phyloP scores from a whole-genome alignment of 148 eudicot genomes.

The Fagopyrum esculentum region DNA sequence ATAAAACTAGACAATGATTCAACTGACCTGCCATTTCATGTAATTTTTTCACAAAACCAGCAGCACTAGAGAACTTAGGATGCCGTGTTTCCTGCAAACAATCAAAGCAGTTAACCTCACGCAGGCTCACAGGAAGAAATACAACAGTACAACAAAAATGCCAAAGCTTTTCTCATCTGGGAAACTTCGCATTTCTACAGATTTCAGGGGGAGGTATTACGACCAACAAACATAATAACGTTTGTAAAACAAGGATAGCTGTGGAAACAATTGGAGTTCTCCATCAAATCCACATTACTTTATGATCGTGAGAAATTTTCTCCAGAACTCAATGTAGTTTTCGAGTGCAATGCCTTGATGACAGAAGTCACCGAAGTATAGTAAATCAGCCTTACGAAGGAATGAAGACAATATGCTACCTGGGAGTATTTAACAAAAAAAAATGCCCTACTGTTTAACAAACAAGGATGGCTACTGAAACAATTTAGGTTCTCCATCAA shows the following conservation, averaged over 20 bases:
- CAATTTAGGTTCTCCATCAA: background rate
- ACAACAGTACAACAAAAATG: background rate
- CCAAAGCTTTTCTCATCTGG: background rate
- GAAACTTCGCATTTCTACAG: background rate
- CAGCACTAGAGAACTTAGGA: conserved; percentile 39
- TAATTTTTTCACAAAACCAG: conserved; percentile 43
- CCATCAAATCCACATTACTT: too few species aligned
- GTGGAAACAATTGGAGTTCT: too few species aligned
- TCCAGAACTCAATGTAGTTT: too few species aligned
- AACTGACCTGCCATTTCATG: conserved; percentile 56
- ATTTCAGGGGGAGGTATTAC: background rate
- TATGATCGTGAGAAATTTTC: too few species aligned
- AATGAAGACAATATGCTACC: too few species aligned
- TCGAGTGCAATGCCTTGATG: too few species aligned
- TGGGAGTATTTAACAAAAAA: background rate
- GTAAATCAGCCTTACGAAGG: too few species aligned
- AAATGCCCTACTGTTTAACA: background rate
- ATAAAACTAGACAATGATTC: background rate
- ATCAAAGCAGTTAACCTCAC: conserved; percentile 3
- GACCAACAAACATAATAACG: too few species aligned
- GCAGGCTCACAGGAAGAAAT: background rate
- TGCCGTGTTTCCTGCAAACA: conserved; percentile 38
- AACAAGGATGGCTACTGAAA: background rate
- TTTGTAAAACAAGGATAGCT: too few species aligned
- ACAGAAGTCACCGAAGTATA: too few species aligned